These are phyloP conservation scores for Serendipita sp. DNA, from an alignment of 768 basidiomycete genomes.

Conservation along the genomic window DNA sequence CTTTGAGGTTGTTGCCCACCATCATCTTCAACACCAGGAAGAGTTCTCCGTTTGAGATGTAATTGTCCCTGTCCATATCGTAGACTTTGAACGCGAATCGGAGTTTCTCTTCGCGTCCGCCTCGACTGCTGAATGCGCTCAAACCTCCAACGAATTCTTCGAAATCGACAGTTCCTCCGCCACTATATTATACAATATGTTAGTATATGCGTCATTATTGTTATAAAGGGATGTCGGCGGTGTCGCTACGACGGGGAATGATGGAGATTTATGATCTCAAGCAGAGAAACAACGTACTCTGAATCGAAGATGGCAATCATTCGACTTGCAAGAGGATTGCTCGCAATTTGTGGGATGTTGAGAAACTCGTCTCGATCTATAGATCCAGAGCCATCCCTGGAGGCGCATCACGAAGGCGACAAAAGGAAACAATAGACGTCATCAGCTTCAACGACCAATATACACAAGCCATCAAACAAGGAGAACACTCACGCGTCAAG, in stretches of 20 bases:
- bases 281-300: slow-evolving; percentile 51
- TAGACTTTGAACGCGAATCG: slow-evolving; percentile 99
- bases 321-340: slow-evolving; percentile 86
- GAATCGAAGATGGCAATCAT: slow-evolving; percentile 99
- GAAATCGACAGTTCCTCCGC: slow-evolving; percentile 96
- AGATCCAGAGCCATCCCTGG: slow-evolving; percentile 87
- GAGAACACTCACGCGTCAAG: slow-evolving; percentile 60
- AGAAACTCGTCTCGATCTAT: slow-evolving; percentile 98
- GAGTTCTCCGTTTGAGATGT: slow-evolving; percentile 94
- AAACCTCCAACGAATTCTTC: slow-evolving; percentile 97
- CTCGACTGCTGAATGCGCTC: slow-evolving; percentile 94
- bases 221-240: no score
- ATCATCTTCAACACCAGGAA: slow-evolving; percentile 99
- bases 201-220: neutral
- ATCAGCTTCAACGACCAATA: neutral
- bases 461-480: neutral
- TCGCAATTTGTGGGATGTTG: slow-evolving; percentile 97
- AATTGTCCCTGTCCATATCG: slow-evolving; percentile 95
- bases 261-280: neutral
- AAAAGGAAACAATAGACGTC: no score
- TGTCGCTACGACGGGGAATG: neutral
- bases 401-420: neutral
- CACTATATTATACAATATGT: slow-evolving; percentile 31
- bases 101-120: slow-evolving; percentile 92
- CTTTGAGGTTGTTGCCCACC: slow-evolving; percentile 99